Evolutionary conservation across 495 filamentous ascomycete genomes (phyloP).

Genomic region (Xylaria flabelliformis): DNA sequence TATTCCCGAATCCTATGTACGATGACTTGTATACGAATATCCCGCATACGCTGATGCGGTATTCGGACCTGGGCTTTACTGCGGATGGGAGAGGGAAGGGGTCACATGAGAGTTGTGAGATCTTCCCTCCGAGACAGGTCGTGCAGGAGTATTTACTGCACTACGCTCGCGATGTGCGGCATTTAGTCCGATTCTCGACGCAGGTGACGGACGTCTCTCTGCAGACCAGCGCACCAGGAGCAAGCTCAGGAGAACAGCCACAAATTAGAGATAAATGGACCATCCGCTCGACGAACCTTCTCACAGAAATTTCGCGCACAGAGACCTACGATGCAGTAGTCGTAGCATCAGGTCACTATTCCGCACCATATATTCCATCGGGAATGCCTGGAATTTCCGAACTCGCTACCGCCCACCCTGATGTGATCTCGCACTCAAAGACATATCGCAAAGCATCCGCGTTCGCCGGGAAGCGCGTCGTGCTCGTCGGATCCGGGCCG

Average conservation of each 20-base stretch:
- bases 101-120: slow-evolving; percentile 51
- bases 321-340: slow-evolving; percentile 78
- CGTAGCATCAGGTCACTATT: slow-evolving; percentile 84
- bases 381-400: slow-evolving; percentile 46
- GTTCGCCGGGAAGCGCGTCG: slow-evolving; percentile 60
- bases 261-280: slow-evolving; percentile 50
- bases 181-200: slow-evolving; percentile 51
- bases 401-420: slow-evolving; percentile 66
- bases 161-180: slow-evolving; percentile 71
- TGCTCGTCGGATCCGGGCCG: slow-evolving; percentile 79
- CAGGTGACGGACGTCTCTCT: slow-evolving; percentile 48
- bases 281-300: slow-evolving; percentile 51
- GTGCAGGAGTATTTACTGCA: slow-evolving; percentile 76
- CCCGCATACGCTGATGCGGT: slow-evolving; percentile 80
- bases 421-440: slow-evolving; percentile 79
- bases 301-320: slow-evolving; percentile 46
- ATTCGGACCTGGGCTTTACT: slow-evolving; percentile 72
- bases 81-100: slow-evolving; percentile 24
- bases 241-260: slow-evolving; percentile 14
- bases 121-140: slow-evolving; percentile 73
- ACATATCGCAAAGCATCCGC: slow-evolving; percentile 67
- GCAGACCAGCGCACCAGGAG: neutral
- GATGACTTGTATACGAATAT: slow-evolving; percentile 85
- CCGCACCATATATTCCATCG: slow-evolving; percentile 70
- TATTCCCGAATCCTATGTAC: slow-evolving; percentile 77